These are phyloP conservation scores for Saturnispora sekii DNA, from an alignment of 805 yeast genomes.

Conservation along the genomic window DNA sequence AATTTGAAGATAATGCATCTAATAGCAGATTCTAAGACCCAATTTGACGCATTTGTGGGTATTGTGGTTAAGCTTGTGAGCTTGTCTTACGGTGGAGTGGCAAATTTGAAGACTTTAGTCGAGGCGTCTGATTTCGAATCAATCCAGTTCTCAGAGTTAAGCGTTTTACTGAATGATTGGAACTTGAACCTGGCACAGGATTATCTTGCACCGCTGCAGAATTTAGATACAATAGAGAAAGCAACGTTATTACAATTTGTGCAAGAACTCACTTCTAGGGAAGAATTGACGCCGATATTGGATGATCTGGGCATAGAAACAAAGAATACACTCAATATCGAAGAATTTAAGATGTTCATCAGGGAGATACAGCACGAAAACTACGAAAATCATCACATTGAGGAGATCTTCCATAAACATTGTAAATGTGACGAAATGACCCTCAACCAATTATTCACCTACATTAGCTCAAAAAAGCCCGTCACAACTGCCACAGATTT, in stretches of 20 bases:
- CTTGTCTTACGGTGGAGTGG: constrained; percentile 9
- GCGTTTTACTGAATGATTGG: constrained; percentile 4
- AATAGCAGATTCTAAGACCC: constrained; percentile 46
- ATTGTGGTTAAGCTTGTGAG: constrained; percentile 47
- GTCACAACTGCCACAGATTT: constrained; percentile 28
- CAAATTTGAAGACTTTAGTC: constrained; percentile 9
- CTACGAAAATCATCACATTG: constrained; percentile 14
- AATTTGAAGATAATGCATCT: constrained; percentile 66
- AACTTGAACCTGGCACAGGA: background rate
- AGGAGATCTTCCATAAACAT: constrained; percentile 31
- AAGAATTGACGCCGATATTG: too few relatives aligned
- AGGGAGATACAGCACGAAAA: background rate
- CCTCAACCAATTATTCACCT: background rate
- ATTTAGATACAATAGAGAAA: background rate
- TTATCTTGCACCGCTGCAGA: background rate
- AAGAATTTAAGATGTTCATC: too few relatives aligned
- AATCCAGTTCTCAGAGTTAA: constrained; percentile 4
- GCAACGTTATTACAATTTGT: constrained; percentile 38
- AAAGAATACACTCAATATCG: too few relatives aligned
- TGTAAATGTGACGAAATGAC: constrained; percentile 14
- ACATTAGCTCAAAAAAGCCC: constrained; percentile 23
- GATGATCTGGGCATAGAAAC: too few relatives aligned
- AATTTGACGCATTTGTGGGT: constrained; percentile 43
- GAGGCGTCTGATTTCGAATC: constrained; percentile 8
- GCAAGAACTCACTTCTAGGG: constrained; percentile 30